Evolutionary conservation across 148 eudicot genomes (phyloP).

Genomic region (Vaccinium myrtillus): DNA sequence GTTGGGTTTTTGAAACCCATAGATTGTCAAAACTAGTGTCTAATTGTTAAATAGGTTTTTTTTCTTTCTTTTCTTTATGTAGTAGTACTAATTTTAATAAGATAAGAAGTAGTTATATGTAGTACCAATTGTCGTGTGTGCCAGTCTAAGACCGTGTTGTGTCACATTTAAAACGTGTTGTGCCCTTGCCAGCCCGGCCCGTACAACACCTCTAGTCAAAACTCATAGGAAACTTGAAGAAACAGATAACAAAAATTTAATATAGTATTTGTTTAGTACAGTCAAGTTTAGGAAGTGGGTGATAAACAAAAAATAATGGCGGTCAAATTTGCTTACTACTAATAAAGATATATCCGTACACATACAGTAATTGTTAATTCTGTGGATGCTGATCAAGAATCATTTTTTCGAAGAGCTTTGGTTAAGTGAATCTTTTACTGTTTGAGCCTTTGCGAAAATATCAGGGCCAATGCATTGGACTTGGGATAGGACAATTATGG

Average conservation of each 20-base stretch:
- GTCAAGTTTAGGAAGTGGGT: slow-evolving; percentile 1
- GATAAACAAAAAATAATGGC: background rate
- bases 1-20: background rate
- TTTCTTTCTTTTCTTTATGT: too few species aligned
- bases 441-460: background rate
- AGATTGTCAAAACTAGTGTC: background rate
- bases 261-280: background rate
- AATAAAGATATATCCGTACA: background rate
- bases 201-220: too few species aligned
- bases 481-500: background rate
- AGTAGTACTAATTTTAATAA: too few species aligned
- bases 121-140: too few species aligned
- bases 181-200: too few species aligned
- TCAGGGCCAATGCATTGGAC: background rate
- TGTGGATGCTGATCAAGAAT: slow-evolving; percentile 2
- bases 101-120: too few species aligned
- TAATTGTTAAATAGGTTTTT: too few species aligned
- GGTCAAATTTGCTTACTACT: background rate
- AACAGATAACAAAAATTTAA: background rate
- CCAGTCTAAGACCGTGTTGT: too few species aligned
- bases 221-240: too few species aligned
- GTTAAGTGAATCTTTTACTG: background rate
- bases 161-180: too few species aligned
- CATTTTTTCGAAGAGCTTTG: background rate
- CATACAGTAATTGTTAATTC: background rate